Evolutionary conservation across 108 stramenopile genomes (phyloP), one percentile per base, ranked within the genome.

Genomic region (Cyclotella kingstonii): DNA sequence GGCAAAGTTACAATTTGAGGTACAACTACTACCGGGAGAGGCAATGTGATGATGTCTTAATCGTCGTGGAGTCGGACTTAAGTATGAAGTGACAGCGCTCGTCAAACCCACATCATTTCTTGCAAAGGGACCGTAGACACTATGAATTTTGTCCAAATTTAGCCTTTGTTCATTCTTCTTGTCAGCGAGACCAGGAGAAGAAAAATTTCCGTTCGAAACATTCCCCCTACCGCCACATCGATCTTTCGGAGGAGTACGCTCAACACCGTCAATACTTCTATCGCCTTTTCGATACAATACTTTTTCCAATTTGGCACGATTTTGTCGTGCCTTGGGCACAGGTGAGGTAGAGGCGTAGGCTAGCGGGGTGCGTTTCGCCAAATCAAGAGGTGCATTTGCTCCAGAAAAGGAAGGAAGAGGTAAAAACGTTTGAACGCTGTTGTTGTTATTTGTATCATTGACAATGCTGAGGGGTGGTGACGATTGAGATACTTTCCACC

Each of bases 301-400:
- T 44, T 72, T 43, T 40, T 85, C 67, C 55, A 85, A 44, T 10
- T 65, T 58, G 27, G 31, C 44, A 45, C 75, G 63, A 50, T 80
- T 75, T 46, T 61, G 68, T 17, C 60, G 51, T 15, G 85, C 83
- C 53, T 66, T 76, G 17, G 77, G 67, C 3, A 77, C 66, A 10
- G 74, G 75, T 6, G 78, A 80, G 9, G 76, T 84, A 8, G 83
- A 54, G 34, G 84, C 85, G 22, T 77, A 54, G 5, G 87, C 87
- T 21, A 83, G 63, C 4, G 92, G 82, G 3, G 89, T 94, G 1
- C 76, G 71, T 34, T 84, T 85, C 48, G 64, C 36, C 22, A 89
- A 41, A 56, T 90, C 92, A 4, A 82, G 41, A 10, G 84, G 87
- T 9, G 80, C 73, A 29, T 39, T 6, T 21, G 22, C 31, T 14